Evolutionary conservation across 495 filamentous ascomycete species (phyloP).

Genomic region (Jackrogersella minutella): DNA sequence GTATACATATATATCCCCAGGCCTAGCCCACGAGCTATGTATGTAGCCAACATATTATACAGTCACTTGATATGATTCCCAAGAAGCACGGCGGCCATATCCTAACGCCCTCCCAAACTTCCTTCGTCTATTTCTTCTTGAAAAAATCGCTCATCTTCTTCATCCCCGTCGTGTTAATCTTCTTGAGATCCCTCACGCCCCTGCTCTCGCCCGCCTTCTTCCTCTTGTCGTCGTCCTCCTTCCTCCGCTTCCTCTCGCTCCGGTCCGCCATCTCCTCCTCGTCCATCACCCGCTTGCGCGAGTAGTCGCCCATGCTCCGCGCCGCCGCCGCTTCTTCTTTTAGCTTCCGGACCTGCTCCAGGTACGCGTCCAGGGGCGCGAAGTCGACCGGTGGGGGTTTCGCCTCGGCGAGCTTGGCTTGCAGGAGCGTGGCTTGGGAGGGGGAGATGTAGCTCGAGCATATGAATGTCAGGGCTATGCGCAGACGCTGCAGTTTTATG

Average conservation of each 20-base stretch:
- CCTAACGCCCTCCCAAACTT: no score
- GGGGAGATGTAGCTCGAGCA: conserved; percentile 72
- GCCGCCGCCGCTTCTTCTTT: conserved; percentile 73
- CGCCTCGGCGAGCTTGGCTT: conserved; percentile 53
- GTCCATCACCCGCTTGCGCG: conserved; percentile 70
- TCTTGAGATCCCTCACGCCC: conserved; percentile 79
- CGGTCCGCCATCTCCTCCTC: conserved; percentile 81
- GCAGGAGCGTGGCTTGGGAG: conserved; percentile 57
- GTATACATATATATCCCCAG: not conserved
- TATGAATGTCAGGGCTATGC: conserved; percentile 79
- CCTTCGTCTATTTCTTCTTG: conserved; percentile 68
- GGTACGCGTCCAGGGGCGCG: conserved; percentile 69
- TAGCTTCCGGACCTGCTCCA: conserved; percentile 68
- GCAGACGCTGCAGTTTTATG: conserved; percentile 71
- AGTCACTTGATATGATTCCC: not conserved
- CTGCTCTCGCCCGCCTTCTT: conserved; percentile 74
- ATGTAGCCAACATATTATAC: conserved; percentile 9
- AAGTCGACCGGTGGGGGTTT: conserved; percentile 65
- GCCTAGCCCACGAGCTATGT: not conserved
- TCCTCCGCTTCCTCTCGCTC: conserved; percentile 78
- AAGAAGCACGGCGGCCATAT: not conserved
- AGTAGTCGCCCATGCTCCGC: conserved; percentile 74
- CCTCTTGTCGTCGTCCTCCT: conserved; percentile 67
- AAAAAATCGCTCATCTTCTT: conserved; percentile 98
- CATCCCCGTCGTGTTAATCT: conserved; percentile 91